These are phyloP conservation scores for Lindgomyces ingoldianus DNA, from an alignment of 495 filamentous ascomycete genomes.

Conservation along the genomic window DNA sequence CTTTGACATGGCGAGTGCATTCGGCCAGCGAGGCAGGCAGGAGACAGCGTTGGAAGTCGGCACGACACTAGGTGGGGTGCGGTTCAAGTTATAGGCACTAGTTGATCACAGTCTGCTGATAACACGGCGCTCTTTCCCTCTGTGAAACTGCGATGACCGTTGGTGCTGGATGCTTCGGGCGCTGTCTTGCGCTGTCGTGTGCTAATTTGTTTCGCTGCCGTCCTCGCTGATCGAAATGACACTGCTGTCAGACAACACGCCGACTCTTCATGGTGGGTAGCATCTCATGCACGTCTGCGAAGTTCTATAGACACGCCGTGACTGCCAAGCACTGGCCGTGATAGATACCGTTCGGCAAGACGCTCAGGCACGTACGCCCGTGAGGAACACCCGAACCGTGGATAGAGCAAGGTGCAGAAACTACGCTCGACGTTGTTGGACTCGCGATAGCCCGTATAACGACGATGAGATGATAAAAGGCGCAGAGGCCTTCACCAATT, in stretches of 20 bases:
- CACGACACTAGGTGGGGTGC: background rate
- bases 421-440: slow-evolving; percentile 24
- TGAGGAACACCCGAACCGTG: slow-evolving; percentile 5
- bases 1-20: background rate
- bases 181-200: background rate
- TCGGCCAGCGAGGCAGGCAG: background rate
- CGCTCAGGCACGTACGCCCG: background rate
- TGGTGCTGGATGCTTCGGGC: background rate
- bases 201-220: background rate
- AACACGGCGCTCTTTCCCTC: no score
- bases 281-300: background rate
- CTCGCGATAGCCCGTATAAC: slow-evolving; percentile 19
- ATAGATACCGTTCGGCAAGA: background rate
- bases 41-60: background rate
- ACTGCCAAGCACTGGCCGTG: slow-evolving; percentile 10
- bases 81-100: no score
- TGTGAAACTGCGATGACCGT: no score
- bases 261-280: background rate
- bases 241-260: background rate
- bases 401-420: background rate
- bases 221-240: background rate
- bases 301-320: background rate
- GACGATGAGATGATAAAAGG: slow-evolving; percentile 13
- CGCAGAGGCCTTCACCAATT: slow-evolving; percentile 20
- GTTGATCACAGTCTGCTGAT: no score